Evolutionary conservation across 345 rosid genomes (phyloP).

Genomic region (Aurinia saxatilis): DNA sequence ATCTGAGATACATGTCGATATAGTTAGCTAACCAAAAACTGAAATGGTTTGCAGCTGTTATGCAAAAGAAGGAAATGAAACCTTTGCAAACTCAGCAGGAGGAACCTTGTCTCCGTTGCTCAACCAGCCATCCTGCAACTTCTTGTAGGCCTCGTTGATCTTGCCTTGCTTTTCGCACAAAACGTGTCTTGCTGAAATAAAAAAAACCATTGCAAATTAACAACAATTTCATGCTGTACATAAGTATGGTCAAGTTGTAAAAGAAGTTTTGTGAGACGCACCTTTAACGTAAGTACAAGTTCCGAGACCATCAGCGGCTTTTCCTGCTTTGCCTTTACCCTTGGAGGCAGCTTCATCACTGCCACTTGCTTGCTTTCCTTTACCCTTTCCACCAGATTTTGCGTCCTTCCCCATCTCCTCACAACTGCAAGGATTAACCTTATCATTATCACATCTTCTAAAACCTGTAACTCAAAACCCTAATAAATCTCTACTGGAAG

Average conservation of each 20-base stretch:
- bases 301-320: slow-evolving; percentile 82
- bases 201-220: background rate
- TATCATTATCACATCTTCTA: background rate
- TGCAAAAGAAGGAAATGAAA: too few species aligned
- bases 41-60: background rate
- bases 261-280: slow-evolving; percentile 1
- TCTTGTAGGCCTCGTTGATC: slow-evolving; percentile 93
- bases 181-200: slow-evolving; percentile 69
- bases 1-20: slow-evolving; percentile 42
- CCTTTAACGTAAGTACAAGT: slow-evolving; percentile 99
- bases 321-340: slow-evolving; percentile 93
- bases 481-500: too few species aligned
- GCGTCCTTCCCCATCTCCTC: slow-evolving; percentile 62
- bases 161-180: slow-evolving; percentile 96
- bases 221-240: background rate
- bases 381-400: slow-evolving; percentile 73
- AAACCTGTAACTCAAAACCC: slow-evolving; percentile 12
- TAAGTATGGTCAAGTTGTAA: background rate
- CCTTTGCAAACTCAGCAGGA: slow-evolving; percentile 97
- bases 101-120: slow-evolving; percentile 93
- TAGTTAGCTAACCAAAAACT: too few species aligned
- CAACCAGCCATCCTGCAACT: slow-evolving; percentile 91
- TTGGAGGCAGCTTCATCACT: slow-evolving; percentile 63
- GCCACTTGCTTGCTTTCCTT: slow-evolving; percentile 74
- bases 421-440: background rate